Conservation (phyloP, 305 asterid species). For the Fraxinus greggii region DNA sequence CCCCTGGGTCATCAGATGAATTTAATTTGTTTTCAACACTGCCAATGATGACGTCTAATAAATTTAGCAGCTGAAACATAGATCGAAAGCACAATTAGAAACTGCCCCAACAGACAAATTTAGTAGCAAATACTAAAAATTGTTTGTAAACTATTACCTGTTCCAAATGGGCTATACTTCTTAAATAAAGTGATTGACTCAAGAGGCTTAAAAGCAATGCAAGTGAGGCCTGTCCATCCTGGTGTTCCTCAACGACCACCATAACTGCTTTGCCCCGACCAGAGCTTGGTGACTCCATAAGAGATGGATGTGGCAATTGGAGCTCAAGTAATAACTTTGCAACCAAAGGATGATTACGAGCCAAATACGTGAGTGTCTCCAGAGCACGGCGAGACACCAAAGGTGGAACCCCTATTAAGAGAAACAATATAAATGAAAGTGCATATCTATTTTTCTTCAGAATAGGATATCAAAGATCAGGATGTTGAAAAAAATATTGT, state of each 20-base stretch:
- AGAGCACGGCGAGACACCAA: conserved; percentile 87
- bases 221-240: conserved; percentile 57
- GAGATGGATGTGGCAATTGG: conserved; percentile 40
- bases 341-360: conserved; percentile 83
- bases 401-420: conserved; percentile 79
- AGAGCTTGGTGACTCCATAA: conserved; percentile 35
- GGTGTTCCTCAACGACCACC: conserved; percentile 49
- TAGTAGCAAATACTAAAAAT: conserved; percentile 15
- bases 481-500: neutral
- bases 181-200: conserved; percentile 81
- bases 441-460: neutral
- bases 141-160: conserved; percentile 54
- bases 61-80: conserved; percentile 68
- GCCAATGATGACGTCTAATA: conserved; percentile 84
- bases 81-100: conserved; percentile 22
- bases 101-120: conserved; percentile 10
- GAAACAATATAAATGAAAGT: conserved; percentile 22
- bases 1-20: conserved; percentile 50
- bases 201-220: conserved; percentile 81
- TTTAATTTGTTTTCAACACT: conserved; percentile 72
- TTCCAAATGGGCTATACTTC: conserved; percentile 94
- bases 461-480: conserved; percentile 1
- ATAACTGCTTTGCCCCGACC: conserved; percentile 68
- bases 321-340: conserved; percentile 78
- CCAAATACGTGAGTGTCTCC: conserved; percentile 89